Conservation (phyloP, 768 basidiomycete species). For the Tricholoma flavovirens region DNA sequence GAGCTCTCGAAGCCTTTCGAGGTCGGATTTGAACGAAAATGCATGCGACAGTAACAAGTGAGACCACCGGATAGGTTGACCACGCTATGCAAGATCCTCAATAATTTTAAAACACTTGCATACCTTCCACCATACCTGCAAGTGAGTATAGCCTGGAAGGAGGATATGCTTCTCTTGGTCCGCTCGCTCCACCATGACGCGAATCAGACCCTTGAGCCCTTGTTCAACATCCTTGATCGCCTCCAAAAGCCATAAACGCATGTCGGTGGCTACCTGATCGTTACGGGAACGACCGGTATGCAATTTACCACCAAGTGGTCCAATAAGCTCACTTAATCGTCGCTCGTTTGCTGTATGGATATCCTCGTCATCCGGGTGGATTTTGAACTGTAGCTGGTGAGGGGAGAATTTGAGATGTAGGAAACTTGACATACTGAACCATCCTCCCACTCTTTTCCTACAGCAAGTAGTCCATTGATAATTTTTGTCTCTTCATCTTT, state of each 20-base stretch:
- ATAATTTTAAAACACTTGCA: background rate
- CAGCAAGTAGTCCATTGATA: constrained; percentile 64
- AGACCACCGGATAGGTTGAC: constrained; percentile 98
- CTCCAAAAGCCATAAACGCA: constrained; percentile 92
- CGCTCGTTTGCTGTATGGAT: constrained; percentile 99
- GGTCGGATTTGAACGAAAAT: constrained; percentile 86
- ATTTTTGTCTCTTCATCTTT: constrained; percentile 69
- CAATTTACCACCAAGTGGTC: constrained; percentile 88
- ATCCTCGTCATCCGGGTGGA: constrained; percentile 90
- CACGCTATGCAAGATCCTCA: constrained; percentile 54
- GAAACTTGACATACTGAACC: constrained; percentile 50
- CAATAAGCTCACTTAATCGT: constrained; percentile 88
- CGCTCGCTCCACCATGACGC: constrained; percentile 87
- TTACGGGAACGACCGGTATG: constrained; percentile 97
- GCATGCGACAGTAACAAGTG: constrained; percentile 95
- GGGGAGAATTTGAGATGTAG: background rate
- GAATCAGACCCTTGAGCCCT: constrained; percentile 71
- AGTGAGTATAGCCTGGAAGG: constrained; percentile 95
- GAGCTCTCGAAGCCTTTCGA: constrained; percentile 78
- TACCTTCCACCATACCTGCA: constrained; percentile 60
- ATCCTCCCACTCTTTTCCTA: constrained; percentile 81
- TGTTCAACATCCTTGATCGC: constrained; percentile 63
- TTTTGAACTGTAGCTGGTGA: constrained; percentile 50
- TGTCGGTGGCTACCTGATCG: constrained; percentile 98
- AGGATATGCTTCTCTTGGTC: constrained; percentile 89